Base-by-base conservation (phyloP, 768 basidiomycete species). In the Amanita jacksonii region DNA sequence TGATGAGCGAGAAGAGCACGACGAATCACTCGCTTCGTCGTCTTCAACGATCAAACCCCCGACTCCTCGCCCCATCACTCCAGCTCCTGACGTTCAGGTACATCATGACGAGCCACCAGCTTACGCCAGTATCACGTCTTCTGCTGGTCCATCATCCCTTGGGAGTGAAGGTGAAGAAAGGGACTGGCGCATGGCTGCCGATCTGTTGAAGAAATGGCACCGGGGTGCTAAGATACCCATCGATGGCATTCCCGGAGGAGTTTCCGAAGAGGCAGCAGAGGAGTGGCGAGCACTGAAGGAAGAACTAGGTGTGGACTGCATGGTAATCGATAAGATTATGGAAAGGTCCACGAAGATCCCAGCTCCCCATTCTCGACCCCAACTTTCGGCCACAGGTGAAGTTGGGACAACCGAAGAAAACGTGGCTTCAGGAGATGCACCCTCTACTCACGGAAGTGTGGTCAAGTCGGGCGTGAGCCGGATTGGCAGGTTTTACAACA, bases 241-340 rank as follows among this genome's bases (percentile, higher is more conserved):
- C 41, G 61, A 65, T 36, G 57, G 64, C 13, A 54, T 68, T 13
- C 60, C 69, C 4, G 73, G 72, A 3, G 80, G 79, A 8, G 63
- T 90, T 20, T 78, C 85, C 3, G 70, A 75, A 41, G 85, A 86
- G 27, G 66, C 76, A 1, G 59, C 72, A 18, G 83, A 81, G 50
- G 85, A 86, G 50, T 90, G 87, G 88, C 77, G 76, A 50, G 72
- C 79, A 5, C 64, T 90, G 43, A 86, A 90, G 61, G 76, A 76
- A 20, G 85, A 89, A 56, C 69, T 90, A 7, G 87, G 87, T 8
- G 69, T 87, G 34, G 80, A 80, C 20, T 90, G 87, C 53, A 51
- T 65, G 22, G 82, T 85, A 36, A 83, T 90, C 52, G 86, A 90
- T 58, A 76, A 80, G 59, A 62, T 81, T 41, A 66, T 90, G 44